Evolutionary conservation across 805 yeast species (phyloP).

Genomic region (Kockiozyma suomiensis): DNA sequence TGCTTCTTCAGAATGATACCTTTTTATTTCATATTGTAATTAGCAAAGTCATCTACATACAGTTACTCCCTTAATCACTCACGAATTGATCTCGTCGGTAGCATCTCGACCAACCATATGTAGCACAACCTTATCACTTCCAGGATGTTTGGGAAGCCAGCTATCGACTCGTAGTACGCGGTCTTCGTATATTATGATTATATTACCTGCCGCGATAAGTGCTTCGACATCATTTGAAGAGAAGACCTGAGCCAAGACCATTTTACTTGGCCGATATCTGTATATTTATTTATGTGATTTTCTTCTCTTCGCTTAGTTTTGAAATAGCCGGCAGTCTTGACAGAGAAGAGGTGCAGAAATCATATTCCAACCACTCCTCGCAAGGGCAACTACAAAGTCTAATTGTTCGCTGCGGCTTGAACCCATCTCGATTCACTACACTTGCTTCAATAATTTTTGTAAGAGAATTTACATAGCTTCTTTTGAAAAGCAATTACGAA

Average conservation of each 20-base stretch:
- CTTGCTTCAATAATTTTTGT: too few species aligned
- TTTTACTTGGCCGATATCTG: background rate
- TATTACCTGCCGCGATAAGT: slow-evolving; percentile 66
- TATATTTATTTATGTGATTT: too few species aligned
- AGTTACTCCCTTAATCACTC: background rate
- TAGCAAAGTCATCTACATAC: background rate
- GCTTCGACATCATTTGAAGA: slow-evolving; percentile 55
- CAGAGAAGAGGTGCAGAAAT: too few species aligned
- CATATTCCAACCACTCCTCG: too few species aligned
- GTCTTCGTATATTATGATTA: slow-evolving; percentile 66
- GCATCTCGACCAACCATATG: slow-evolving; percentile 91
- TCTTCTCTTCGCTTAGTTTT: too few species aligned
- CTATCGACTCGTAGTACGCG: slow-evolving; percentile 63
- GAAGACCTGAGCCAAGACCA: slow-evolving; percentile 35
- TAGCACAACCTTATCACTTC: slow-evolving; percentile 80
- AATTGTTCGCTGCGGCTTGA: too few species aligned
- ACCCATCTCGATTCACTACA: too few species aligned
- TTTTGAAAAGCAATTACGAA: too few species aligned
- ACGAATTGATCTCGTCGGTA: slow-evolving; percentile 82
- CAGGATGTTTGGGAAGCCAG: slow-evolving; percentile 82
- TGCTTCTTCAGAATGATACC: slow-evolving; percentile 68
- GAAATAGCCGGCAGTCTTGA: too few species aligned
- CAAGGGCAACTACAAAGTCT: too few species aligned
- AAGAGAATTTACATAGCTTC: too few species aligned
- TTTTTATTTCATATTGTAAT: too few species aligned